These are phyloP conservation scores for Lupinus albus DNA, from an alignment of 306 rosid species.

Conservation along the genomic window DNA sequence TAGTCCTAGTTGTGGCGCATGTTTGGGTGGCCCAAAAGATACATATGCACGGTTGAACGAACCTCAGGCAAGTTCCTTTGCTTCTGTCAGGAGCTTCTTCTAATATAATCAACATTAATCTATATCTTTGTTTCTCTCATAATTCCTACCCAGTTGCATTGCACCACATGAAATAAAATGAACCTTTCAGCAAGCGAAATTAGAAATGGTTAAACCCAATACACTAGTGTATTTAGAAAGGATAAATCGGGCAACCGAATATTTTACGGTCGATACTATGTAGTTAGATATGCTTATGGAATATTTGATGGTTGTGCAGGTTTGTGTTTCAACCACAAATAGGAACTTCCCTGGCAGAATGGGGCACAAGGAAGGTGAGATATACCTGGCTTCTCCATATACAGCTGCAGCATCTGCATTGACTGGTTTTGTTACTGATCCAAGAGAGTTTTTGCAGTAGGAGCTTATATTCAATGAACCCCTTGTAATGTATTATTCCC, in stretches of 20 bases:
- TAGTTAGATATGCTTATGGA: neutral
- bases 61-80: constrained; percentile 62
- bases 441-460: constrained; percentile 89
- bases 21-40: constrained; percentile 97
- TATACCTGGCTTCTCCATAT: constrained; percentile 89
- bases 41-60: constrained; percentile 91
- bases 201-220: too few species aligned
- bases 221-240: too few species aligned
- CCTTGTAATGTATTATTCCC: constrained; percentile 2
- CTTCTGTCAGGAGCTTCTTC: neutral
- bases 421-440: constrained; percentile 93
- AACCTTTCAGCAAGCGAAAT: neutral
- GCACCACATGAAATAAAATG: neutral
- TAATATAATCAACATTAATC: constrained; percentile 4
- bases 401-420: constrained; percentile 98
- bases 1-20: constrained; percentile 95
- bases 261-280: too few species aligned
- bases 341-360: constrained; percentile 96
- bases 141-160: neutral
- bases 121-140: neutral
- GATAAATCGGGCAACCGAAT: too few species aligned
- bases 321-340: constrained; percentile 72
- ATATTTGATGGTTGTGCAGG: constrained; percentile 53
- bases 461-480: neutral
- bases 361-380: constrained; percentile 96